A percentile compares a stretch with the other conserved stretches of the same genome.
Conservation (phyloP, 371 early-diverging fungal genomes). For the Mucor sp. region DNA sequence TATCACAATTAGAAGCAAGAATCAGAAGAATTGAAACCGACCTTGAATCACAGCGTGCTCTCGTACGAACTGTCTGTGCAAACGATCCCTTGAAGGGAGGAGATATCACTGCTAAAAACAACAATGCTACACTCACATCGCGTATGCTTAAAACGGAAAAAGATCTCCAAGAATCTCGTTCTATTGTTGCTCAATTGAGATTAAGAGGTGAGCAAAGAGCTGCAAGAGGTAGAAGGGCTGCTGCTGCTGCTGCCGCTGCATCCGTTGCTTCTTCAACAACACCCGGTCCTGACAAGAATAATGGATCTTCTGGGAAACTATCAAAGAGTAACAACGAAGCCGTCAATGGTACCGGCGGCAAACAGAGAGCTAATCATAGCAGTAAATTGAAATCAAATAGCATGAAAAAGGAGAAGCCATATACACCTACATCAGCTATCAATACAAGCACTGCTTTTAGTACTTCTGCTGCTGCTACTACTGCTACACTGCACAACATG, state of each 20-base stretch:
- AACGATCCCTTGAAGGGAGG: not conserved
- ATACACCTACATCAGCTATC: not conserved
- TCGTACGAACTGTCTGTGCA: constrained; percentile 19
- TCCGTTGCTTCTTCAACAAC: constrained; percentile 8
- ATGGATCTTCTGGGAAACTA: constrained; percentile 13
- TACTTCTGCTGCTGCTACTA: not conserved
- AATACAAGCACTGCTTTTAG: not conserved
- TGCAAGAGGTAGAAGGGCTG: constrained; percentile 33
- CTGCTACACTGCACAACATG: not conserved
- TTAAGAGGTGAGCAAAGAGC: constrained; percentile 37
- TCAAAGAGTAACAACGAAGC: not conserved
- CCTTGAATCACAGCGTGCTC: constrained; percentile 24
- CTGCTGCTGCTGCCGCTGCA: constrained; percentile 10
- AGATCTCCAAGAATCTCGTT: constrained; percentile 43
- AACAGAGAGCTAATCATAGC: not conserved
- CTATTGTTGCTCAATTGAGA: constrained; percentile 38
- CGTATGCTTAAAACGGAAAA: constrained; percentile 38
- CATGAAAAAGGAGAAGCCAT: not conserved
- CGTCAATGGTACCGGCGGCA: constrained; percentile 1
- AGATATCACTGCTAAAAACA: not conserved
- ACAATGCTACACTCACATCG: constrained; percentile 8
- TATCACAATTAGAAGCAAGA: constrained; percentile 38
- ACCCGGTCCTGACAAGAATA: constrained; percentile 20
- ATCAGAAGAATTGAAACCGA: constrained; percentile 43
- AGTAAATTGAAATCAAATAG: not conserved